Conservation (phyloP, 768 basidiomycete species). For the Lactarius psammicola region DNA sequence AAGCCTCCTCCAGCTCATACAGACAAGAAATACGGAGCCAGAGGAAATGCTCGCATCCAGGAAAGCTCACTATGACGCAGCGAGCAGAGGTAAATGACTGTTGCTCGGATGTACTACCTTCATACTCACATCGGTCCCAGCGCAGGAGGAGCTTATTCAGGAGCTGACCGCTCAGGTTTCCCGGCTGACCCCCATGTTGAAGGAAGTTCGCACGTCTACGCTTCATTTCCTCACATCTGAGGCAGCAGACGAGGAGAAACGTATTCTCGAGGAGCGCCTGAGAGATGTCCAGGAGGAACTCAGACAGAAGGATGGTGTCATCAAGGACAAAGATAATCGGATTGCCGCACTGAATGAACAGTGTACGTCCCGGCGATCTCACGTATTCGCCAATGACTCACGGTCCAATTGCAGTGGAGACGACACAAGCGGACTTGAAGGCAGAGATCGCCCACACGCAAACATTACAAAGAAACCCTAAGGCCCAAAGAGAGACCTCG, state of each 20-base stretch:
- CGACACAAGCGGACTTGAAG: slow-evolving; percentile 54
- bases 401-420: slow-evolving; percentile 42
- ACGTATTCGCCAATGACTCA: slow-evolving; percentile 12
- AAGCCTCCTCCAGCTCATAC: slow-evolving; percentile 59
- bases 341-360: slow-evolving; percentile 48
- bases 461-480: slow-evolving; percentile 41
- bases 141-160: slow-evolving; percentile 53
- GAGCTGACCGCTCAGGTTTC: slow-evolving; percentile 56
- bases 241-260: slow-evolving; percentile 67
- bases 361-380: slow-evolving; percentile 41
- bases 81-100: slow-evolving; percentile 47
- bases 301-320: slow-evolving; percentile 43
- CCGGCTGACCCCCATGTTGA: slow-evolving; percentile 53
- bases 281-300: slow-evolving; percentile 43
- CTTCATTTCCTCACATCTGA: slow-evolving; percentile 72
- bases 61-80: slow-evolving; percentile 50
- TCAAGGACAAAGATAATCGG: slow-evolving; percentile 46
- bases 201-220: slow-evolving; percentile 48
- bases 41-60: slow-evolving; percentile 54
- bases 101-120: not conserved
- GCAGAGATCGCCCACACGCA: slow-evolving; percentile 60
- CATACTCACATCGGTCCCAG: slow-evolving; percentile 38
- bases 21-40: slow-evolving; percentile 61
- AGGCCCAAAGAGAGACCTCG: slow-evolving; percentile 41
- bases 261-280: slow-evolving; percentile 49